Evolutionary conservation across 768 basidiomycete species (phyloP), one percentile per base, ranked within the genome.

Genomic region (Boletus pseudo-olivaceus): DNA sequence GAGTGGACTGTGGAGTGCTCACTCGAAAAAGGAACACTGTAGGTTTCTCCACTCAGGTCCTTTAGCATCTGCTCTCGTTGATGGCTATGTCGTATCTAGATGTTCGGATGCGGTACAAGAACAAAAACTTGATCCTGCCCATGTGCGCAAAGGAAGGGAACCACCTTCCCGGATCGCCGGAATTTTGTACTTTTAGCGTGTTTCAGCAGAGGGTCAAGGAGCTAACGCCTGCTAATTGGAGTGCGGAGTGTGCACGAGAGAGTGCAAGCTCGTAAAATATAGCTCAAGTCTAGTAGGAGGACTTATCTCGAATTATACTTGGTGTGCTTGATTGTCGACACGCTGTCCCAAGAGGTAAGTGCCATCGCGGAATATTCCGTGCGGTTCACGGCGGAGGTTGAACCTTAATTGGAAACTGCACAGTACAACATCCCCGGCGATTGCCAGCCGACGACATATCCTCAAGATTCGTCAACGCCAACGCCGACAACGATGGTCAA

Each of bases 21-120:
- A 63, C 19, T 54, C 59, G 20, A 48, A 59, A 7, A 62, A 73
- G 37, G 76, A 80, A 53, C 72, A 79, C 51, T 82, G 81, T 82
- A 64, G 4, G 76, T 67, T 20, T 26, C 23, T 23, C 34, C 8
- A 0, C 41, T 34, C 7, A 38, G 11, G 23, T 12, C 27, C 2
- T 44, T 39, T 5, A 17, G 15, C 26, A 33, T 4, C 4, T 27
- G 5, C 30, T 43, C 45, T 19, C 30, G 15, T 14, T 48, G 48
- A 47, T 19, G 19, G 32, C 3, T 1, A 14, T 26, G 12, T 33
- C 34, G 14, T 23, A 46, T 54, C 38, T 56, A 86, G 85, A 78
- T 62, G 74, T 91, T 43, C 82, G 89, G n/a, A 82, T 88, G 79
- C 80, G 88, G 26, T 88, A 90, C 63, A 84, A 88, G 70, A 88